These are phyloP conservation scores for Phytophthora crassamura DNA, from an alignment of 352 stramenopile species.

Conservation along the genomic window DNA sequence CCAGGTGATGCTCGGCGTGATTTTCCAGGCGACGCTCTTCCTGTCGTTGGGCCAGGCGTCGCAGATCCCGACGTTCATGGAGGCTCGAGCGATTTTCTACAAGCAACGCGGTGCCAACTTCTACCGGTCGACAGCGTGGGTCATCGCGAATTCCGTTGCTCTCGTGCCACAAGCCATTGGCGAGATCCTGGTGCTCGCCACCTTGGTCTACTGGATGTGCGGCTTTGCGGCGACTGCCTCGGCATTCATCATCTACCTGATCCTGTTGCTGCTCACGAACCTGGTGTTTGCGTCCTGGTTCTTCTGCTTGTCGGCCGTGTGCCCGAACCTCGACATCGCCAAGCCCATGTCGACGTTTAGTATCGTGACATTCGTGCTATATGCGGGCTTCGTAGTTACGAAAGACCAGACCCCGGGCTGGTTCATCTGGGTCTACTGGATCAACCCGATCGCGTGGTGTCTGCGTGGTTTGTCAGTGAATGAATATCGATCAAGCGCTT, in stretches of 20 bases:
- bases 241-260: constrained; percentile 52
- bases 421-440: constrained; percentile 34
- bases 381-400: constrained; percentile 52
- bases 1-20: constrained; percentile 63
- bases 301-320: constrained; percentile 47
- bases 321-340: constrained; percentile 44
- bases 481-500: constrained; percentile 28
- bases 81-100: constrained; percentile 77
- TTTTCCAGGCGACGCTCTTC: constrained; percentile 83
- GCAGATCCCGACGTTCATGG: constrained; percentile 78
- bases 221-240: constrained; percentile 38
- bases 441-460: constrained; percentile 48
- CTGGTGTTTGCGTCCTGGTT: constrained; percentile 59
- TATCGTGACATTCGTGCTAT: constrained; percentile 54
- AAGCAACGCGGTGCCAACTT: constrained; percentile 83
- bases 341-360: constrained; percentile 49
- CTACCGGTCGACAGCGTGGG: constrained; percentile 68
- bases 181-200: constrained; percentile 74
- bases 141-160: constrained; percentile 45
- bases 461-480: constrained; percentile 28
- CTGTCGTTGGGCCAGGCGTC: constrained; percentile 68
- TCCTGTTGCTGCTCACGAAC: constrained; percentile 54
- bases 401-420: constrained; percentile 47
- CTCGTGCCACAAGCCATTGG: constrained; percentile 39
- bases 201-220: constrained; percentile 82